phyloP scores from a whole-genome alignment of 768 basidiomycete species.

The Serendipita indica region DNA sequence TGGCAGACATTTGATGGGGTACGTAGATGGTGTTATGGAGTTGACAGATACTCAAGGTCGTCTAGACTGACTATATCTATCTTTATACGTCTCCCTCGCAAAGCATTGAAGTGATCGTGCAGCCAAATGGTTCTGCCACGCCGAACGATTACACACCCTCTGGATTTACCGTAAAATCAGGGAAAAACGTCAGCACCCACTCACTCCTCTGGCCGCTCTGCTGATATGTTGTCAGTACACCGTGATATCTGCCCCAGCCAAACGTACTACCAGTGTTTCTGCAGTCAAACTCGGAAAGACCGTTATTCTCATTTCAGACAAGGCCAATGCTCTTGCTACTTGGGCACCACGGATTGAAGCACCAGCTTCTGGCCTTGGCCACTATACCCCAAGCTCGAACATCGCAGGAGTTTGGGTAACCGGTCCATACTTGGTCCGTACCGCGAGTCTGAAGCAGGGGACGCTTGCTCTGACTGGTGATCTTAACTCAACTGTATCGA shows the following conservation, averaged over 20 bases:
- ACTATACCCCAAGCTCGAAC: slow-evolving; percentile 16
- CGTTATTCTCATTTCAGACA: slow-evolving; percentile 18
- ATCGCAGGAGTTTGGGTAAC: slow-evolving; percentile 17
- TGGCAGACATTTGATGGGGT: slow-evolving; percentile 15
- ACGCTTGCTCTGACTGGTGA: slow-evolving; percentile 20
- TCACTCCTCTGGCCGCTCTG: too few species aligned
- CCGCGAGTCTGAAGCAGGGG: slow-evolving; percentile 15
- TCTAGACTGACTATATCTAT: neutral
- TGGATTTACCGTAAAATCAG: neutral
- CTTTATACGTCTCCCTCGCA: neutral
- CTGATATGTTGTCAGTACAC: neutral
- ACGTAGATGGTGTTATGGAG: slow-evolving; percentile 1
- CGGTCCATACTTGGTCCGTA: slow-evolving; percentile 25
- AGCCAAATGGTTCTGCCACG: neutral
- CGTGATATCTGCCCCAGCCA: neutral
- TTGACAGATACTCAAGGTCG: neutral
- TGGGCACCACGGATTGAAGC: slow-evolving; percentile 18
- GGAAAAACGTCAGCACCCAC: neutral
- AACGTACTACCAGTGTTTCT: slow-evolving; percentile 12
- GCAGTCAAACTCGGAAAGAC: slow-evolving; percentile 11
- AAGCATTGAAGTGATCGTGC: neutral
- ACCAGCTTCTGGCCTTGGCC: neutral
- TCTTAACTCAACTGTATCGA: slow-evolving; percentile 17
- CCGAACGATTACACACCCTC: neutral
- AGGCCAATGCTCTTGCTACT: slow-evolving; percentile 18